These are phyloP conservation scores for Mucor indicus DNA, from an alignment of 371 early-diverging fungal species.

Conservation along the genomic window DNA sequence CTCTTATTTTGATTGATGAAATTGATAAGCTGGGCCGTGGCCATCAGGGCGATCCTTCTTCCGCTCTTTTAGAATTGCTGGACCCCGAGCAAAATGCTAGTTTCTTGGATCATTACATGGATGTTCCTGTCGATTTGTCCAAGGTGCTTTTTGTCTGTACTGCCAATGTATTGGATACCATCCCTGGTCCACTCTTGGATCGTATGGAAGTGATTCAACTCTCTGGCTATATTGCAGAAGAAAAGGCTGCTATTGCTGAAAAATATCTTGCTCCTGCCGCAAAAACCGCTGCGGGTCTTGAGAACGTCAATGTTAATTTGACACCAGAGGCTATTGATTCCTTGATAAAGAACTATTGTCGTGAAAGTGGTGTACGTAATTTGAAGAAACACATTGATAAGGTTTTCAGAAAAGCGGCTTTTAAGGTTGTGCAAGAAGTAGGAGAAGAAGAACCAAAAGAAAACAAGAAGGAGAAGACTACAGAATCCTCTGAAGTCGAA, in stretches of 20 bases:
- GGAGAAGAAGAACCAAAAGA: constrained; percentile 27
- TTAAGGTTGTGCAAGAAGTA: constrained; percentile 72
- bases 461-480: constrained; percentile 6
- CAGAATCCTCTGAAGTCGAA: constrained; percentile 6
- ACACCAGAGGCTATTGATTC: constrained; percentile 75
- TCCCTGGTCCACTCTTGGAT: constrained; percentile 94
- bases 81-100: constrained; percentile 96
- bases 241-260: constrained; percentile 94
- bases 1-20: constrained; percentile 96
- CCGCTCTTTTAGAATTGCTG: constrained; percentile 91
- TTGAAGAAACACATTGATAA: constrained; percentile 97
- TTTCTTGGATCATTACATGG: constrained; percentile 98
- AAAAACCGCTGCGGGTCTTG: constrained; percentile 76
- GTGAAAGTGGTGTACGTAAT: constrained; percentile 96
- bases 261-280: constrained; percentile 87
- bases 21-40: constrained; percentile 97
- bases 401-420: constrained; percentile 95
- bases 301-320: constrained; percentile 68
- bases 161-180: constrained; percentile 93
- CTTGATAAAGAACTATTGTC: constrained; percentile 88
- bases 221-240: constrained; percentile 95
- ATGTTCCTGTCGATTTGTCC: constrained; percentile 94
- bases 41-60: constrained; percentile 95
- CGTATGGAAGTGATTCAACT: constrained; percentile 97
- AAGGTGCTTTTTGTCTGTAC: constrained; percentile 97